Percentiles rank a stretch among this genome's conserved stretches.
phyloP scores from a whole-genome alignment of 1,284 basidiomycete genomes.

The Earliella scabrosa region DNA sequence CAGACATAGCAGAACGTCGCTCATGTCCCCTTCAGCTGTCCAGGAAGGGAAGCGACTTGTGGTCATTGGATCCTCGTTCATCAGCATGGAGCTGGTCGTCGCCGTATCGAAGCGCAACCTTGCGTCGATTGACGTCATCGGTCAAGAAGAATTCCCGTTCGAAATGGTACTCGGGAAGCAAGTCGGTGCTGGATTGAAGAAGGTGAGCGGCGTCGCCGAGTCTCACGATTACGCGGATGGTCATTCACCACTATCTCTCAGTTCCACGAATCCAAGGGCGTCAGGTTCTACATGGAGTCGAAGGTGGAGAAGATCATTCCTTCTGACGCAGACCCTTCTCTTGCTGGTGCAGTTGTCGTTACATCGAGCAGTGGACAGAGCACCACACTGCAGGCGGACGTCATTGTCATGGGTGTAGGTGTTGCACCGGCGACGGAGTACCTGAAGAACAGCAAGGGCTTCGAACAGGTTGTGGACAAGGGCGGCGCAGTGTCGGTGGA shows the following conservation, averaged over 20 bases:
- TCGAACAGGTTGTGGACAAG: slow-evolving; percentile 66
- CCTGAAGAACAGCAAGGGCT: slow-evolving; percentile 67
- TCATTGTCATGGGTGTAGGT: slow-evolving; percentile 90
- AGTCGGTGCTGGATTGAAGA: slow-evolving; percentile 81
- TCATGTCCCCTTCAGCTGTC: slow-evolving; percentile 17
- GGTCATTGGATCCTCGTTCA: slow-evolving; percentile 91
- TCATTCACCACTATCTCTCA: slow-evolving; percentile 31
- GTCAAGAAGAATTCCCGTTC: slow-evolving; percentile 87
- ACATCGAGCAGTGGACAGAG: slow-evolving; percentile 54
- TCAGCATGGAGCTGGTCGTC: slow-evolving; percentile 90
- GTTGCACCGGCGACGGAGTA: slow-evolving; percentile 87
- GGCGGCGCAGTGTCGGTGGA: slow-evolving; percentile 87
- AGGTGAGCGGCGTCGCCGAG: slow-evolving; percentile 48
- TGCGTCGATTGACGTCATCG: slow-evolving; percentile 81
- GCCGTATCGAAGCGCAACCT: slow-evolving; percentile 79
- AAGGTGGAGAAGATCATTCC: slow-evolving; percentile 78
- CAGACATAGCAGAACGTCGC: not conserved
- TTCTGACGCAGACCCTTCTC: slow-evolving; percentile 50
- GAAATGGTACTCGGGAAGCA: slow-evolving; percentile 81
- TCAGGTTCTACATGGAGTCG: slow-evolving; percentile 83
- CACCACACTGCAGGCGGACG: slow-evolving; percentile 68
- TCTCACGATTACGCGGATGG: not conserved
- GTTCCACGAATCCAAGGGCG: slow-evolving; percentile 81
- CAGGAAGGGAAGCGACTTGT: slow-evolving; percentile 80
- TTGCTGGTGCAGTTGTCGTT: slow-evolving; percentile 63